Conservation (phyloP, 441 rosid species). For the Croton laevigatus region DNA sequence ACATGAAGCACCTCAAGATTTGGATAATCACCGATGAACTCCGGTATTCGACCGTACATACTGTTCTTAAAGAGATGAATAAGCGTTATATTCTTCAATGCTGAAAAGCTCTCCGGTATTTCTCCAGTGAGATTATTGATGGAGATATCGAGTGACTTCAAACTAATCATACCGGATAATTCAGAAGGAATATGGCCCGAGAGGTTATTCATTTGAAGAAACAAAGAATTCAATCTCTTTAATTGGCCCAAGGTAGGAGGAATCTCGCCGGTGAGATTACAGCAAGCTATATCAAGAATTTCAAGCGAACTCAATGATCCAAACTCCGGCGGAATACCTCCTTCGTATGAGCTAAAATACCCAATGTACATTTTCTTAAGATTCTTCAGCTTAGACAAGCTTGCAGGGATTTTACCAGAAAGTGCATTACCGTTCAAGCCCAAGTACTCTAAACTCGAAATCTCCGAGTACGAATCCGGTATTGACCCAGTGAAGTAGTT, state of each 20-base stretch:
- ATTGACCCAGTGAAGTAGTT: slow-evolving; percentile 69
- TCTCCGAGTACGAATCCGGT: slow-evolving; percentile 65
- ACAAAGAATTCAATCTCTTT: slow-evolving; percentile 52
- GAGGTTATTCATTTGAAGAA: slow-evolving; percentile 66
- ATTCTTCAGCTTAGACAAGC: slow-evolving; percentile 56
- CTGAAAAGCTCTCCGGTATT: slow-evolving; percentile 56
- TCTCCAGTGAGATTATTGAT: slow-evolving; percentile 60
- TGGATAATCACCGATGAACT: slow-evolving; percentile 62
- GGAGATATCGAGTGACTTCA: slow-evolving; percentile 75
- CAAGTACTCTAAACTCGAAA: slow-evolving; percentile 56
- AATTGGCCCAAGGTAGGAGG: slow-evolving; percentile 58
- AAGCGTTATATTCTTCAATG: slow-evolving; percentile 46
- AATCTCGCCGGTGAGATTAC: slow-evolving; percentile 69
- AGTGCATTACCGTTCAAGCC: slow-evolving; percentile 60
- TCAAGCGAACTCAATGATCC: slow-evolving; percentile 53
- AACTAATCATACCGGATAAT: slow-evolving; percentile 53
- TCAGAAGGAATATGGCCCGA: slow-evolving; percentile 64
- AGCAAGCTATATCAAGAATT: slow-evolving; percentile 57
- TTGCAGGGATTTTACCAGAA: slow-evolving; percentile 50
- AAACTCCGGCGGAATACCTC: slow-evolving; percentile 76
- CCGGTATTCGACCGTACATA: slow-evolving; percentile 61
- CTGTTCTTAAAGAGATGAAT: slow-evolving; percentile 60
- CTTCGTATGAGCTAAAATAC: slow-evolving; percentile 48
- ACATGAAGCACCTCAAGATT: slow-evolving; percentile 57
- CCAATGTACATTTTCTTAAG: slow-evolving; percentile 54